Evolutionary conservation across 495 filamentous ascomycete species (phyloP).

Genomic region (Daldinia vernicosa): DNA sequence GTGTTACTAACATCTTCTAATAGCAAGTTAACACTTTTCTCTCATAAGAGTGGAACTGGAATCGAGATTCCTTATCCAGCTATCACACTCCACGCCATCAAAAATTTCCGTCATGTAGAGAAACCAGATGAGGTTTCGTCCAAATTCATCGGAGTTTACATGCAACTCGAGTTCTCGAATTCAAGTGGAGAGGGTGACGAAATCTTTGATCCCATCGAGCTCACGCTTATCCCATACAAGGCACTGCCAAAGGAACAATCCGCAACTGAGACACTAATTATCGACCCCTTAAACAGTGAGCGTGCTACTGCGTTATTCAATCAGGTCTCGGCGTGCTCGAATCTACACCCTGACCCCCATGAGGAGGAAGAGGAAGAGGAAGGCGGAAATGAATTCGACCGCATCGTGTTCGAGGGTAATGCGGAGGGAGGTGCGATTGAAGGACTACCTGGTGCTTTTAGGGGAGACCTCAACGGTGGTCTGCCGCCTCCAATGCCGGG

Average conservation of each 20-base stretch:
- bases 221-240: constrained; percentile 73
- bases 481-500: constrained; percentile 82
- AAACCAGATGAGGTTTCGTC: constrained; percentile 35
- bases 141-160: constrained; percentile 65
- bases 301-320: constrained; percentile 67
- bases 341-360: constrained; percentile 86
- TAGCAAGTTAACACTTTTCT: constrained; percentile 80
- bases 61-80: constrained; percentile 85
- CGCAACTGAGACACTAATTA: constrained; percentile 11
- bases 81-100: constrained; percentile 89
- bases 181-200: constrained; percentile 69
- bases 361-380: constrained; percentile 61
- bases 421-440: constrained; percentile 54
- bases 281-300: constrained; percentile 47
- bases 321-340: constrained; percentile 85
- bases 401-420: constrained; percentile 67
- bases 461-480: constrained; percentile 57
- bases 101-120: constrained; percentile 60
- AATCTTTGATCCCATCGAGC: constrained; percentile 71
- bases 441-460: constrained; percentile 57
- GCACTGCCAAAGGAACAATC: constrained; percentile 17
- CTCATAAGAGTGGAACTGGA: constrained; percentile 65
- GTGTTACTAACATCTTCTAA: constrained; percentile 17
- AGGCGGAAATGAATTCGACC: constrained; percentile 58
- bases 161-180: constrained; percentile 75